Conservation (phyloP, 2,329 filamentous ascomycete genomes). For the Plenodomus biglobosus region DNA sequence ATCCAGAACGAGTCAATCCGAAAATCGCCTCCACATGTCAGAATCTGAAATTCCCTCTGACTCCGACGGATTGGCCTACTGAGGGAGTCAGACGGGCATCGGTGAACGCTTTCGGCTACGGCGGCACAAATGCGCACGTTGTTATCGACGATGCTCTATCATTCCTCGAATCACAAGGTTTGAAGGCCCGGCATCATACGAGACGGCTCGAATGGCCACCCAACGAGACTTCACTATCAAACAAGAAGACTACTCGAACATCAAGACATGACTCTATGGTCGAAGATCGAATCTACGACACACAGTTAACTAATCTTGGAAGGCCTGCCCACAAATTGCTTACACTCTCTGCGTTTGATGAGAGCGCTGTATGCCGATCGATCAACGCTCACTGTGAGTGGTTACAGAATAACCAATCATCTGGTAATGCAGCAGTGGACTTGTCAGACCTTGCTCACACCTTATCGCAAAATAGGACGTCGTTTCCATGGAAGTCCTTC, state of each 20-base stretch:
- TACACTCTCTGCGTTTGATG: constrained; percentile 10
- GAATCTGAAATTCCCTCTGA: constrained; percentile 12
- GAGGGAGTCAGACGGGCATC: constrained; percentile 15
- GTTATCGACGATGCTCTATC: constrained; percentile 19
- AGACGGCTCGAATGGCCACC: background rate
- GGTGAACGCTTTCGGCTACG: constrained; percentile 33
- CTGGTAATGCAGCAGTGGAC: background rate
- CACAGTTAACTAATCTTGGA: background rate
- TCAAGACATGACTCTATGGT: background rate
- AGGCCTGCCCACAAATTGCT: constrained; percentile 1
- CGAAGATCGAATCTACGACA: background rate
- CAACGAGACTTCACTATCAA: background rate
- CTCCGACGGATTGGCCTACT: constrained; percentile 13
- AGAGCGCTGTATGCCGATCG: constrained; percentile 5
- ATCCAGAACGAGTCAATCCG: constrained; percentile 36
- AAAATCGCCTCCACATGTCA: constrained; percentile 9
- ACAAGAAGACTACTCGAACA: background rate
- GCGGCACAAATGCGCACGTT: constrained; percentile 26
- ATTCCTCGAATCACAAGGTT: constrained; percentile 3
- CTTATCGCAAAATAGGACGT: constrained; percentile 6
- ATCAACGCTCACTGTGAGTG: constrained; percentile 2
- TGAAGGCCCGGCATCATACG: constrained; percentile 1
- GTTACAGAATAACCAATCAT: background rate
- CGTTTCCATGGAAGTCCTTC: constrained; percentile 12
- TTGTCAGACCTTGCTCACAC: constrained; percentile 15